Base-by-base conservation (phyloP, 345 rosid genomes). In the Acer negundo region DNA sequence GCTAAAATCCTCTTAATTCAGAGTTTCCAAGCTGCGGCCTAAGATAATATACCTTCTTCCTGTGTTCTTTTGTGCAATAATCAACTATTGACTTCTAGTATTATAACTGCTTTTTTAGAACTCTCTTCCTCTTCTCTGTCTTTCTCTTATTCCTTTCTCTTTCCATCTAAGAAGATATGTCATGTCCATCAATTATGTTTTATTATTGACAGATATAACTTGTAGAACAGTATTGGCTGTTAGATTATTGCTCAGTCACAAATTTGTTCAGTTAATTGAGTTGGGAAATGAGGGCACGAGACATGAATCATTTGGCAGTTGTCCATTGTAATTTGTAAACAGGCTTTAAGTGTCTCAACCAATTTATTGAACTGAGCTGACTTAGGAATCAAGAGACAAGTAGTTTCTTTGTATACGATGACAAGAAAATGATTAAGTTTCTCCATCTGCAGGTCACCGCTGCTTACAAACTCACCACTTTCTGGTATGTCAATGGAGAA, bases 401-500 rank as follows among this genome's bases (percentile, higher is more conserved):
- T 44, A 46, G 28, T 63, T 49, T 40, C 12, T 26, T 61, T 26
- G 70, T 20, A 42, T 13, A 26, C 28, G 19, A 15, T 42, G 31
- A 20, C 53, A 13, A 35, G 28, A 58, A 49, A 62, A 56, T 19
- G 10, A 9, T 26, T 22, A 31, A 44, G 13, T 80, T 67, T 42
- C 20, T 26, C 72, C 59, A 75, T 75, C 64, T 84, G 85, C 87
- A 97, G 99, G 89, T 89, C 93, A 66, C 89, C 88, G 16, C 42
- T 84, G 76, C 87, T 86, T 63, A 73, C 87, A 69, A 82, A 56
- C 82, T 90, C 91, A 69, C 82, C 92, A 35, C 70, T 85, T 67
- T 83, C 81, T n/a, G 90, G 92, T 70, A 76, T 81, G 70, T 94
- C 97, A 69, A 86, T 89, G 19, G 99, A 93, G 84, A 94, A 87